Conservation (phyloP, 805 yeast species). For the Pichia manshurica region DNA sequence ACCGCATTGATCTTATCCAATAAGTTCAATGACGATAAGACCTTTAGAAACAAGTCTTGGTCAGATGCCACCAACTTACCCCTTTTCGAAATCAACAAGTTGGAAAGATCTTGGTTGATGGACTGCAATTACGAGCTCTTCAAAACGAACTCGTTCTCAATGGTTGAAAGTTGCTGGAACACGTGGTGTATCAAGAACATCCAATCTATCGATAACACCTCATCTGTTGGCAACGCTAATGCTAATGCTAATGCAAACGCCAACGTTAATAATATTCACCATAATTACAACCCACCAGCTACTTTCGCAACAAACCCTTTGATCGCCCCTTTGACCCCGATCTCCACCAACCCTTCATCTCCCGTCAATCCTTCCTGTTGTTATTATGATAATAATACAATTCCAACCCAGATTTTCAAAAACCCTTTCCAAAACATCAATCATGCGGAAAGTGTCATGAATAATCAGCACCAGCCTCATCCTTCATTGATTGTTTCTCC, state of each 20-base stretch:
- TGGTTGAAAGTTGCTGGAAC: constrained; percentile 33
- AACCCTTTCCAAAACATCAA: constrained; percentile 21
- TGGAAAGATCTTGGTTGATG: constrained; percentile 53
- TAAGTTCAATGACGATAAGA: constrained; percentile 93
- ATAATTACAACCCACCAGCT: too few relatives aligned
- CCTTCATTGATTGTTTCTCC: neutral
- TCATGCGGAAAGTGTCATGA: constrained; percentile 7
- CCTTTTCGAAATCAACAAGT: constrained; percentile 50
- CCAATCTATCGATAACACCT: neutral
- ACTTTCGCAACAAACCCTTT: constrained; percentile 16
- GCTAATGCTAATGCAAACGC: constrained; percentile 5
- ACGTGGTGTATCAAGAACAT: constrained; percentile 29
- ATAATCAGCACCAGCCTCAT: neutral
- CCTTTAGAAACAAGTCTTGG: constrained; percentile 94
- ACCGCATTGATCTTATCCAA: constrained; percentile 78
- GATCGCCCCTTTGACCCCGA: constrained; percentile 23
- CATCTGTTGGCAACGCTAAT: too few relatives aligned
- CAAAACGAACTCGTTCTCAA: constrained; percentile 27
- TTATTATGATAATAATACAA: constrained; percentile 1
- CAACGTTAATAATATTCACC: constrained; percentile 13
- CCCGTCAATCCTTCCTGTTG: constrained; percentile 21
- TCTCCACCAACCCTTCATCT: constrained; percentile 20
- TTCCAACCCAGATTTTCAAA: constrained; percentile 21
- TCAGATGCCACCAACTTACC: constrained; percentile 86
- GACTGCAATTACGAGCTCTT: constrained; percentile 29